Percentiles rank a stretch among this genome's conserved stretches.
These are phyloP conservation scores for Purpureocillium lavendulum DNA, from an alignment of 2,329 filamentous ascomycete species.

Conservation along the genomic window DNA sequence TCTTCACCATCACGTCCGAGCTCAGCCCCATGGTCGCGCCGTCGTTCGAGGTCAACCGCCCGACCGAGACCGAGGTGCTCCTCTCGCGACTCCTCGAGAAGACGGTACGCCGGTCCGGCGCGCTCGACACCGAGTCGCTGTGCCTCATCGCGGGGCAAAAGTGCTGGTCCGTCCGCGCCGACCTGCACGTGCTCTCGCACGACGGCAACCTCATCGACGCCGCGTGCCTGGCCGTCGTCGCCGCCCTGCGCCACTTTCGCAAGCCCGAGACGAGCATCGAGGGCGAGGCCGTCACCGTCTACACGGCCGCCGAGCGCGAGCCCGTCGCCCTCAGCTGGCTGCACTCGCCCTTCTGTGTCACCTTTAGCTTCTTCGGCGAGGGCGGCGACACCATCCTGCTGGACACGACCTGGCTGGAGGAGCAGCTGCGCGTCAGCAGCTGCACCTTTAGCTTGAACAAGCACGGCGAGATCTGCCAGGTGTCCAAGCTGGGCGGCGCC, in stretches of 20 bases:
- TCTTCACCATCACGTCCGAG: constrained; percentile 88
- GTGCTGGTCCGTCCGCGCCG: constrained; percentile 84
- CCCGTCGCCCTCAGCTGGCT: constrained; percentile 85
- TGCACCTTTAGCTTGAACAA: constrained; percentile 80
- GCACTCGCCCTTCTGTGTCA: constrained; percentile 86
- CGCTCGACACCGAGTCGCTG: constrained; percentile 89
- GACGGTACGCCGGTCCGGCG: constrained; percentile 83
- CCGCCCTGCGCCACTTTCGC: constrained; percentile 83
- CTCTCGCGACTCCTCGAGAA: constrained; percentile 88
- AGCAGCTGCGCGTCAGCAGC: constrained; percentile 65
- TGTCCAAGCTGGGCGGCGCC: constrained; percentile 81
- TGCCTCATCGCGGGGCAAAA: constrained; percentile 87
- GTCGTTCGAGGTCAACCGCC: constrained; percentile 77
- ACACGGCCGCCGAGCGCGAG: constrained; percentile 76
- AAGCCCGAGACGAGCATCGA: constrained; percentile 83
- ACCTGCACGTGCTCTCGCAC: constrained; percentile 84
- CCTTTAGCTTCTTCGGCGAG: constrained; percentile 75
- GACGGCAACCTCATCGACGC: constrained; percentile 87
- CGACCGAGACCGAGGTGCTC: constrained; percentile 75
- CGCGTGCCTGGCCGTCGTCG: constrained; percentile 77
- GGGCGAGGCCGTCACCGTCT: constrained; percentile 76
- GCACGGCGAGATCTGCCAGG: constrained; percentile 83
- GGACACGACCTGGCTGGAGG: constrained; percentile 68
- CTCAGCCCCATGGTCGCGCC: constrained; percentile 88
- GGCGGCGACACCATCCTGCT: constrained; percentile 59